phyloP scores from a whole-genome alignment of 176 grass and related monocot species.

The Eremochloa ophiuroides region DNA sequence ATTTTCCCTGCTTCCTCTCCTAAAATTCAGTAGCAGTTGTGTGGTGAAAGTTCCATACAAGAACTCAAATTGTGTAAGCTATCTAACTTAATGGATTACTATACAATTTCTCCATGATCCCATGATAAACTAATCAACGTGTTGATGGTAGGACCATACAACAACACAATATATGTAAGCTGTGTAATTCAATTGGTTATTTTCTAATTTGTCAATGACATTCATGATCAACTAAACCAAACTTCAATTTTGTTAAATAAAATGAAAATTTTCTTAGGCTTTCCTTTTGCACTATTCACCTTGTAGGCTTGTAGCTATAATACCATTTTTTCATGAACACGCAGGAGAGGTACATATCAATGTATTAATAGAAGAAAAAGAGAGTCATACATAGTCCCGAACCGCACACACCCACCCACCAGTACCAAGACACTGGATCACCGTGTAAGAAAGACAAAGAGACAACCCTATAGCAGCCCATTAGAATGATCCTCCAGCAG shows the following conservation, averaged over 20 bases:
- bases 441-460: too few species aligned
- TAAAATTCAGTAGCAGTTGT: conserved; percentile 73
- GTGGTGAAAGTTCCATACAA: conserved; percentile 53
- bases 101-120: neutral
- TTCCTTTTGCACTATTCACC: neutral
- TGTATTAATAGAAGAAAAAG: too few species aligned
- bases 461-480: too few species aligned
- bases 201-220: neutral
- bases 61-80: conserved; percentile 61
- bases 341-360: too few species aligned
- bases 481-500: too few species aligned
- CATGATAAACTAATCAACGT: neutral
- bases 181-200: neutral
- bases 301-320: neutral
- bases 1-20: conserved; percentile 75
- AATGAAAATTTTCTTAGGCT: neutral
- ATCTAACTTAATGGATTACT: neutral
- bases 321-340: too few species aligned
- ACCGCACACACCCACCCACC: too few species aligned
- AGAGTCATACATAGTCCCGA: too few species aligned
- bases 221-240: neutral
- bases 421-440: too few species aligned
- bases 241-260: neutral
- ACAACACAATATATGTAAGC: neutral
- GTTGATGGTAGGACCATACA: neutral